Percentiles rank a stretch among this genome's conserved stretches.
Conservation (phyloP, 129 eudicot genomes). For the Escallonia herrerae region DNA sequence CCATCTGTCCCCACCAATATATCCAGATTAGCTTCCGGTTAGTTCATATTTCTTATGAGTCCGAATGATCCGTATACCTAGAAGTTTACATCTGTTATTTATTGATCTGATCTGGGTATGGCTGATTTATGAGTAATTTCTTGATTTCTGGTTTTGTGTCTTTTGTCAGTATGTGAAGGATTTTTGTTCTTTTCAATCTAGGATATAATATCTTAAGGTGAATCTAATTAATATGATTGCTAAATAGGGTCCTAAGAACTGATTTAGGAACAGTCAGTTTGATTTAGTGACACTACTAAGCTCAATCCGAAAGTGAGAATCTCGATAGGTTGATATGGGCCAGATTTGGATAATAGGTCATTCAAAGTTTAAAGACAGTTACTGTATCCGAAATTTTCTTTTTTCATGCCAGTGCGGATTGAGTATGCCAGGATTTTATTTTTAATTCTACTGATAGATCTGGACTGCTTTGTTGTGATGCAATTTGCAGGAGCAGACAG, state of each 20-base stretch:
- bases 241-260: neutral
- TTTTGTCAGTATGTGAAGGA: neutral
- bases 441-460: neutral
- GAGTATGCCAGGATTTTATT: neutral
- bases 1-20: conserved; percentile 53
- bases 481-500: conserved; percentile 70
- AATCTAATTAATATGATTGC: neutral
- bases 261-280: neutral
- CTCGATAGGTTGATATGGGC: too few species aligned
- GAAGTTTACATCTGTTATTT: conserved; percentile 1
- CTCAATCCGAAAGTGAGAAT: neutral
- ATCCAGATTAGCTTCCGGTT: conserved; percentile 85
- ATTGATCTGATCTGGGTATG: conserved; percentile 44
- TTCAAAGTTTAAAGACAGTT: neutral
- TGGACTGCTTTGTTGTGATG: neutral
- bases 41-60: conserved; percentile 6
- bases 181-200: neutral
- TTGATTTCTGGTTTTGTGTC: conserved; percentile 4
- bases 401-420: neutral
- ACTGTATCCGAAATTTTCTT: too few species aligned
- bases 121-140: conserved; percentile 3
- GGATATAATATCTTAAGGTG: neutral
- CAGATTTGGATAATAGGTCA: neutral
- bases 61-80: neutral
- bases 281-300: conserved; percentile 4